Conservation (phyloP, 257 asterid species). For the Solanum acaule region DNA sequence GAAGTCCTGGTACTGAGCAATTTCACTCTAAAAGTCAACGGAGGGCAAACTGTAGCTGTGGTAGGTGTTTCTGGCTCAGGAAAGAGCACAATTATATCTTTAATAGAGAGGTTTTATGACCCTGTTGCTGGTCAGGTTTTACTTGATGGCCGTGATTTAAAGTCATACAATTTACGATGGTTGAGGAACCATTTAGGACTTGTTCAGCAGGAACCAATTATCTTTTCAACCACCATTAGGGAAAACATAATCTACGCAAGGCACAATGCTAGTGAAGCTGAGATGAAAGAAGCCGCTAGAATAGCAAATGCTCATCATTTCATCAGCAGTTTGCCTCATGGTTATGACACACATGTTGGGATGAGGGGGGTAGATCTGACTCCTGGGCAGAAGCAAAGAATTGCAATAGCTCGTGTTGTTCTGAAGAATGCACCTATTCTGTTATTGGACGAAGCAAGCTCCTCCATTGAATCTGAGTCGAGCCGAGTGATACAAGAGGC, state of each 20-base stretch:
- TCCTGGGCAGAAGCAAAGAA: conserved; percentile 96
- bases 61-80: conserved; percentile 99
- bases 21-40: conserved; percentile 89
- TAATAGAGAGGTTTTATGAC: conserved; percentile 85
- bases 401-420: conserved; percentile 89
- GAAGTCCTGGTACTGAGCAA: conserved; percentile 95
- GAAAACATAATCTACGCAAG: conserved; percentile 94
- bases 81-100: conserved; percentile 91
- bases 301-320: conserved; percentile 99
- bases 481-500: conserved; percentile 98
- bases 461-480: conserved; percentile 93
- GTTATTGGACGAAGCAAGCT: conserved; percentile 94
- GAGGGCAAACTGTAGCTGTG: conserved; percentile 96
- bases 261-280: conserved; percentile 99
- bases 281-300: conserved; percentile 99
- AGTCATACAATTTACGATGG: conserved; percentile 91
- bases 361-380: conserved; percentile 99
- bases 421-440: conserved; percentile 91
- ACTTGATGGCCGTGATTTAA: conserved; percentile 87
- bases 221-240: conserved; percentile 88
- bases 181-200: conserved; percentile 97
- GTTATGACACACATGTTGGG: conserved; percentile 98
- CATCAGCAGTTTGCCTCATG: conserved; percentile 98
- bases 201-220: conserved; percentile 96
- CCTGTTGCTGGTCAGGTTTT: conserved; percentile 91